Evolutionary conservation across 2,329 filamentous ascomycete species (phyloP).

Genomic region (Bipolaris sorokiniana): DNA sequence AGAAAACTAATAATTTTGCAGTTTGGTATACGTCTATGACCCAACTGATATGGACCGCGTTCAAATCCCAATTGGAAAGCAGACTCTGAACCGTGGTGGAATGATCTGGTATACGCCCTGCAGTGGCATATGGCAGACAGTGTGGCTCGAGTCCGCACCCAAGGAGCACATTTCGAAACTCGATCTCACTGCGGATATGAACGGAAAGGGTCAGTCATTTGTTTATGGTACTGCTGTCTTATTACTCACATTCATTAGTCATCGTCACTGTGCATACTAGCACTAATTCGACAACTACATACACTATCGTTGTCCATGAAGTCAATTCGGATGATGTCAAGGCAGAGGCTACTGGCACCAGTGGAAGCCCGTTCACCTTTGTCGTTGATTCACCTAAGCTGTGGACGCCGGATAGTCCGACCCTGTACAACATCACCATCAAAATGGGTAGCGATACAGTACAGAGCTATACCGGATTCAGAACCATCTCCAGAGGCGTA

Average conservation of each 20-base stretch:
- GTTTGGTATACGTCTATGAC: constrained; percentile 69
- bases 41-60: constrained; percentile 65
- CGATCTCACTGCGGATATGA: constrained; percentile 60
- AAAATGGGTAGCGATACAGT: constrained; percentile 61
- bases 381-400: constrained; percentile 61
- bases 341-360: constrained; percentile 52
- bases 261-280: constrained; percentile 62
- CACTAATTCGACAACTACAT: constrained; percentile 40
- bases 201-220: constrained; percentile 37
- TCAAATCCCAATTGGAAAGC: constrained; percentile 71
- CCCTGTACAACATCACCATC: constrained; percentile 68
- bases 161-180: constrained; percentile 63
- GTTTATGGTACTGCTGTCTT: not conserved
- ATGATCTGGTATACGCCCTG: constrained; percentile 74
- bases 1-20: constrained; percentile 32
- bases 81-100: constrained; percentile 61
- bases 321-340: constrained; percentile 48
- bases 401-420: constrained; percentile 70
- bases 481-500: constrained; percentile 64
- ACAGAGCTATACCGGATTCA: constrained; percentile 71
- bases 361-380: constrained; percentile 62
- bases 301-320: constrained; percentile 51
- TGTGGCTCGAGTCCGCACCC: constrained; percentile 72
- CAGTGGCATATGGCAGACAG: constrained; percentile 75
- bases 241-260: constrained; percentile 51